Evolutionary conservation across 1,284 basidiomycete species (phyloP), one percentile per base, ranked within the genome.

Genomic region (Stygiomarasmius scandens): DNA sequence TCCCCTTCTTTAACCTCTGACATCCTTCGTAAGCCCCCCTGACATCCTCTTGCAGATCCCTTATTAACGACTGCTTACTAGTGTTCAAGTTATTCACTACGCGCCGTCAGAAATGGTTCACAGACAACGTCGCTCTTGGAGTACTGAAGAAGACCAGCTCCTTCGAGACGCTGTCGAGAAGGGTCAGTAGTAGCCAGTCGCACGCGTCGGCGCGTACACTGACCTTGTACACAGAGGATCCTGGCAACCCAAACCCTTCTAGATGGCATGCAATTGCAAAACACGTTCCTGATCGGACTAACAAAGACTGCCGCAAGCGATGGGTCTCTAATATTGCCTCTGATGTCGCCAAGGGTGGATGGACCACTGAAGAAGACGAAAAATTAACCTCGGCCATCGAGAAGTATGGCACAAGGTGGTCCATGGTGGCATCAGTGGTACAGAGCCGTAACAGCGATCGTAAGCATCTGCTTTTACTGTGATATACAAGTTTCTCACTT

Each of bases 301-400:
- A 84, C 72, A 84, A 84, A 63, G 82, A 84, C 64, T 84, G 82
- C 65, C 75, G 82, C 59, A 84, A 84, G 64, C 74, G 82, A 11
- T 84, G 81, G 81, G 82, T 82, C 63, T 79, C 81, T 2, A 82
- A 82, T 69, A 81, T 83, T 79, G 80, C 79, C 58, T 77, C 79
- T 12, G 78, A 79, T 63, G 79, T 82, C 27, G 77, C 80, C 29
- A 82, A 82, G 65, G 82, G 82, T 44, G 80, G 79, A 10, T 84
- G 82, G 82, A 75, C 80, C 10, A 76, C 80, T n/a, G 81, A 84
- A 55, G 82, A 84, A 65, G 82, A 84, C 61, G 77, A 81, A 66
- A 75, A 77, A 36, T 71, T 84, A 11, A 73, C 80, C 47, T 76
- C 76, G 60, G 81, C 80, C 20, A 81, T 84, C 29, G 77, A 81